Evolutionary conservation across 31 red algal genomes (phyloP), one percentile per base, ranked within the genome.

Genomic region (Endocladia muricata): DNA sequence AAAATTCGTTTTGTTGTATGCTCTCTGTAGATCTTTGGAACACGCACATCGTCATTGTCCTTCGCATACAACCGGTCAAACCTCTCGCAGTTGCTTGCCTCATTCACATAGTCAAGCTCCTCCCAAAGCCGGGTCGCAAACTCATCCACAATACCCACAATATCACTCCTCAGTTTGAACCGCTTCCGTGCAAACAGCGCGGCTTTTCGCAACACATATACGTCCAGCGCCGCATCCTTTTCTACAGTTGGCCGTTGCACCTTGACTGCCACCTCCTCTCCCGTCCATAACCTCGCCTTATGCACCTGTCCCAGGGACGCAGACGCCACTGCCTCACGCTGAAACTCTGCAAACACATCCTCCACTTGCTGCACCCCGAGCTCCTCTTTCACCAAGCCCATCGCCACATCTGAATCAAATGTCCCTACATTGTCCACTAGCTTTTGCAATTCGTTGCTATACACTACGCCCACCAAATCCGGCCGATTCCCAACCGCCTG

Each of bases 41-140:
- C 83, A 41, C 79, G 60, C 3, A 96, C 77, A 34, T 84, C 84
- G 6, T 79, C 48, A 38, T 68, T 70, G 4, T 36, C 55, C 31
- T 56, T 69, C 0, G 70, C 77, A 40, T 94, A 93, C 41, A 91
- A 65, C 37, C 55, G 40, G n/a, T 60, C 37, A 70, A 98, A 98
- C 21, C 70, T 74, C 29, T 79, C 77, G 7, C 76, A 81, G 37
- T 98, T 91, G 17, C 61, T 37, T 5, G 82, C 91, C 68, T 98
- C 95, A 41, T 91, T 76, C 26, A 87, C 81, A 71, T 98, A 98
- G 55, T 98, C 91, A 56, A 94, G 56, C 56, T 98, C 95, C 47
- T 94, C 87, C 68, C 79, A 94, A 4, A 98, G 76, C 42, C 91
- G 71, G 3, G 69, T 65, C 15, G 83, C 87, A 74, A 94, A 98